Evolutionary conservation across 2,329 filamentous ascomycete species (phyloP).

Genomic region (Microsporum ferrugineum): DNA sequence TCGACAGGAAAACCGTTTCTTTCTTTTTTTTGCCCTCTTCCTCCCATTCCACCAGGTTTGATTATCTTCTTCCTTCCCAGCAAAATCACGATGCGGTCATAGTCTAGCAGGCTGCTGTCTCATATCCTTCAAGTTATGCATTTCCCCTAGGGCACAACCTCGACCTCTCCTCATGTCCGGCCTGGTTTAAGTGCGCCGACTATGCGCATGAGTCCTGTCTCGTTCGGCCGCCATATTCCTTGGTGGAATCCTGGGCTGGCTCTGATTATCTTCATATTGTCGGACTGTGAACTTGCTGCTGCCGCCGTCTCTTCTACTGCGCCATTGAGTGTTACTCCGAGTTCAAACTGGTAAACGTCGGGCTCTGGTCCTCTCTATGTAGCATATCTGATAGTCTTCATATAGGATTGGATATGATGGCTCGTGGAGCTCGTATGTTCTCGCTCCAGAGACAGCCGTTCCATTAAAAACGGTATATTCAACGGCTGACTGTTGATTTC

Average conservation of each 20-base stretch:
- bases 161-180: not conserved
- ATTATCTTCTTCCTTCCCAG: not conserved
- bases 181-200: not conserved
- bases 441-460: not conserved
- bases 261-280: not conserved
- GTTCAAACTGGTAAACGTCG: slow-evolving; percentile 10
- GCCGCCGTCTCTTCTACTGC: not conserved
- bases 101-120: not conserved
- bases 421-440: slow-evolving; percentile 18
- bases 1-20: not conserved
- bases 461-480: not conserved
- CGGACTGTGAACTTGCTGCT: not conserved
- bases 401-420: slow-evolving; percentile 19
- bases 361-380: not conserved
- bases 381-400: not conserved
- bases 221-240: not conserved
- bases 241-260: not conserved
- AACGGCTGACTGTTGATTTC: not conserved
- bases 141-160: not conserved
- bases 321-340: slow-evolving; percentile 9
- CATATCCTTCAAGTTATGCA: not conserved
- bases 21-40: not conserved
- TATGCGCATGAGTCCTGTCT: not conserved
- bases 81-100: not conserved
- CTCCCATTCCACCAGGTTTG: not conserved